Evolutionary conservation across 2,329 filamentous ascomycete species (phyloP).

Genomic region (Talaromyces sp.): DNA sequence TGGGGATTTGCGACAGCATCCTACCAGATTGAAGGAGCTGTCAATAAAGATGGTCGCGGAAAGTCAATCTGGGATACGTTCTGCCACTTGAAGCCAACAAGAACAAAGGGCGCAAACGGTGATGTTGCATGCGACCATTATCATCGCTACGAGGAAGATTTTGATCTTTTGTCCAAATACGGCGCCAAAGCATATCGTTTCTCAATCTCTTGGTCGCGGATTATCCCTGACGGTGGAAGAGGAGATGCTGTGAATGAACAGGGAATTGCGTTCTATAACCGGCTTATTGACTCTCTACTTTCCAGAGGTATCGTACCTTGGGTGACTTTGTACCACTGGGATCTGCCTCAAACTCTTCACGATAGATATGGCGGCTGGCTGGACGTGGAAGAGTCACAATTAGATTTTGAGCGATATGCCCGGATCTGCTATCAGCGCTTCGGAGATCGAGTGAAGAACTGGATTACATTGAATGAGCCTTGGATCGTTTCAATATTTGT

Average conservation of each 20-base stretch:
- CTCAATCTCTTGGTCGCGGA: constrained; percentile 46
- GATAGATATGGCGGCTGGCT: constrained; percentile 36
- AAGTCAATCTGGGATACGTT: constrained; percentile 40
- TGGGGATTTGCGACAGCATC: constrained; percentile 41
- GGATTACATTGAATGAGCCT: constrained; percentile 43
- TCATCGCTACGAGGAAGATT: constrained; percentile 45
- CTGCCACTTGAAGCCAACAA: constrained; percentile 29
- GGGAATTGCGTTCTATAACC: constrained; percentile 46
- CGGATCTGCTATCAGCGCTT: constrained; percentile 38
- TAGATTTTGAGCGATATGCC: constrained; percentile 43
- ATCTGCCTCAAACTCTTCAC: constrained; percentile 36
- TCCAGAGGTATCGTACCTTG: constrained; percentile 39
- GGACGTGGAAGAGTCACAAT: constrained; percentile 25
- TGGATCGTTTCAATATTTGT: constrained; percentile 27
- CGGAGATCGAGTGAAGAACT: constrained; percentile 37
- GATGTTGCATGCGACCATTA: constrained; percentile 50
- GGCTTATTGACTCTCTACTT: constrained; percentile 42
- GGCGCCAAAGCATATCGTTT: constrained; percentile 37
- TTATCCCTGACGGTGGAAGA: constrained; percentile 45
- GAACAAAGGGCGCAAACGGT: constrained; percentile 37
- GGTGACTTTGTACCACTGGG: constrained; percentile 45
- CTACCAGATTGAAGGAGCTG: constrained; percentile 43
- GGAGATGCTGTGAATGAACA: constrained; percentile 42
- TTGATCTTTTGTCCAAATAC: constrained; percentile 28
- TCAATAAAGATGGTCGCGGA: constrained; percentile 35